Conservation (phyloP, 257 asterid species). For the Solanum commersonii region DNA sequence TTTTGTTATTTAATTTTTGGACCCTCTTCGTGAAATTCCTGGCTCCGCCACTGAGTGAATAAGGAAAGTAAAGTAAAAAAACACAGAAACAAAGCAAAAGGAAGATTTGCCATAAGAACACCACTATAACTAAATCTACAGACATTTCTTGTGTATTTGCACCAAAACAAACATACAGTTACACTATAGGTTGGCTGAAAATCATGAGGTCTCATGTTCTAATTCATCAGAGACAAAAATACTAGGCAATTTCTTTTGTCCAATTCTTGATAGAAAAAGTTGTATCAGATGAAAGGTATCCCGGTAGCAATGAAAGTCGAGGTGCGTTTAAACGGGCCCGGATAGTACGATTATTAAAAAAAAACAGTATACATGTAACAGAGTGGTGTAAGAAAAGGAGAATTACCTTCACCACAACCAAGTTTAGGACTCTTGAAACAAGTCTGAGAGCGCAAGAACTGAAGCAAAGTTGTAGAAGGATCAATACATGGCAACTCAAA, state of each 20-base stretch:
- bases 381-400: neutral
- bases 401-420: conserved; percentile 67
- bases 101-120: neutral
- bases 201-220: neutral
- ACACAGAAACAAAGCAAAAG: neutral
- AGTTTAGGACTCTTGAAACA: conserved; percentile 72
- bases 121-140: neutral
- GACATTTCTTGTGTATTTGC: neutral
- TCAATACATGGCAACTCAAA: conserved; percentile 46
- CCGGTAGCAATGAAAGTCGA: too few species aligned
- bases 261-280: neutral
- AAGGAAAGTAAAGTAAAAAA: neutral
- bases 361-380: neutral
- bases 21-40: too few species aligned
- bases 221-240: neutral
- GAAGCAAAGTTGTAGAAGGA: conserved; percentile 67
- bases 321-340: neutral
- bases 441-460: conserved; percentile 54
- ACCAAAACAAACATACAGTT: neutral
- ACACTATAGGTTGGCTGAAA: neutral
- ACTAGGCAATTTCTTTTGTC: neutral
- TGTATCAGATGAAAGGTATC: neutral
- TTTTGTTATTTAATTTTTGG: too few species aligned
- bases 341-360: too few species aligned
- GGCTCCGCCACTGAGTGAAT: too few species aligned